phyloP scores from a whole-genome alignment of 1,284 basidiomycete genomes.

The Clitocybe nebularis region DNA sequence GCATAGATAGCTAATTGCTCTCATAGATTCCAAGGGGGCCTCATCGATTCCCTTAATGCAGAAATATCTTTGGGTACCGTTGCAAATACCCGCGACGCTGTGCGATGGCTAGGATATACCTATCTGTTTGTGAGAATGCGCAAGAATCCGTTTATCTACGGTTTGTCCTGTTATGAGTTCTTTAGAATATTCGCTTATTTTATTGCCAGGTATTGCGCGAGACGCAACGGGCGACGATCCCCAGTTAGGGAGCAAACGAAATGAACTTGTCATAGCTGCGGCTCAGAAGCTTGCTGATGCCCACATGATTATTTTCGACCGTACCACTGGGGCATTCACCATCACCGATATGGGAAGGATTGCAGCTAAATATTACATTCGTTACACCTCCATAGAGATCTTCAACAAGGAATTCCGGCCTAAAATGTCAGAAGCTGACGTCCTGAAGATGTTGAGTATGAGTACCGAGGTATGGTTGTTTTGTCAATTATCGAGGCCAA shows the following conservation, averaged over 20 bases:
- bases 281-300: slow-evolving; percentile 71
- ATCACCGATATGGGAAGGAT: slow-evolving; percentile 91
- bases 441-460: slow-evolving; percentile 81
- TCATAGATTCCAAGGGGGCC: slow-evolving; percentile 77
- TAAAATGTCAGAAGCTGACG: slow-evolving; percentile 93
- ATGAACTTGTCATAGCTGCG: slow-evolving; percentile 68
- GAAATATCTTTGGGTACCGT: slow-evolving; percentile 97
- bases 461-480: slow-evolving; percentile 76
- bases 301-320: slow-evolving; percentile 84
- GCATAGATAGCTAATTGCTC: slow-evolving; percentile 6
- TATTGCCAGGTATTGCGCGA: slow-evolving; percentile 65
- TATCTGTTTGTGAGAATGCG: slow-evolving; percentile 96
- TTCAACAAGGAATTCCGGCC: slow-evolving; percentile 84
- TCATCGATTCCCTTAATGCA: slow-evolving; percentile 92
- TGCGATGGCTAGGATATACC: slow-evolving; percentile 96
- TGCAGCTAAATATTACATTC: slow-evolving; percentile 96
- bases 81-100: slow-evolving; percentile 80
- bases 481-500: slow-evolving; percentile 1
- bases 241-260: slow-evolving; percentile 71
- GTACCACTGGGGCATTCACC: slow-evolving; percentile 56
- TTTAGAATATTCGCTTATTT: slow-evolving; percentile 4
- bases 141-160: slow-evolving; percentile 90
- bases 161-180: slow-evolving; percentile 32
- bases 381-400: slow-evolving; percentile 82
- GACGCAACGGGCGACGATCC: slow-evolving; percentile 78